phyloP scores from a whole-genome alignment of 768 basidiomycete species.

The Tubosaeta sp. region DNA sequence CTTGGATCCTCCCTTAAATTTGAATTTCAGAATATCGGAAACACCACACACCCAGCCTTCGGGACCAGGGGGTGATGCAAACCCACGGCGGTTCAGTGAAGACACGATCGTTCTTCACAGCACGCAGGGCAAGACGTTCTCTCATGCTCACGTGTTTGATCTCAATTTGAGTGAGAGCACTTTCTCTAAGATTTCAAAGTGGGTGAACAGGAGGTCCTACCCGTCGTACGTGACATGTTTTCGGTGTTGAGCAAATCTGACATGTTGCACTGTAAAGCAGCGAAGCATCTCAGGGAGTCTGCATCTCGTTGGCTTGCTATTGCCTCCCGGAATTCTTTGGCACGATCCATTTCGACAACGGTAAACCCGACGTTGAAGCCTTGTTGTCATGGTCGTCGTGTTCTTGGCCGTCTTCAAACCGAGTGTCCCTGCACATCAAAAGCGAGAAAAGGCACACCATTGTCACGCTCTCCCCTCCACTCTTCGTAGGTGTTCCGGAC shows the following conservation, averaged over 20 bases:
- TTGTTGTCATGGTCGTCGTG: slow-evolving; percentile 29
- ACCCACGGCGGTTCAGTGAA: slow-evolving; percentile 9
- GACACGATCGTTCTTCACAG: slow-evolving; percentile 19
- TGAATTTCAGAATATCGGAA: slow-evolving; percentile 14
- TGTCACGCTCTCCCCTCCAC: slow-evolving; percentile 27
- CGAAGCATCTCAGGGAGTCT: slow-evolving; percentile 34
- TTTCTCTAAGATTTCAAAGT: slow-evolving; percentile 29
- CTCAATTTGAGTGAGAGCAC: slow-evolving; percentile 29
- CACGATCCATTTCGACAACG: slow-evolving; percentile 12
- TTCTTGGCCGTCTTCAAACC: slow-evolving; percentile 40
- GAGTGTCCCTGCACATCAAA: slow-evolving; percentile 13
- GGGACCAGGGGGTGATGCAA: not conserved
- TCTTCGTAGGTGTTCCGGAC: slow-evolving; percentile 32
- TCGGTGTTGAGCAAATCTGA: not conserved
- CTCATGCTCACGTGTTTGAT: slow-evolving; percentile 18
- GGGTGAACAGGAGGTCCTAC: slow-evolving; percentile 32
- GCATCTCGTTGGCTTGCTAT: slow-evolving; percentile 47
- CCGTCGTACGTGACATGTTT: slow-evolving; percentile 29
- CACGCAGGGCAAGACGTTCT: slow-evolving; percentile 17
- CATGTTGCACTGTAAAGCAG: slow-evolving; percentile 16
- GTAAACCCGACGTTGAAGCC: slow-evolving; percentile 13
- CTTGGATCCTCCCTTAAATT: slow-evolving; percentile 14
- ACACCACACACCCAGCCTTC: not conserved
- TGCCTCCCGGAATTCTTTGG: slow-evolving; percentile 23
- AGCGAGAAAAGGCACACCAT: slow-evolving; percentile 3